phyloP scores from a whole-genome alignment of 2,329 filamentous ascomycete genomes.

The Scedosporium minutisporum region DNA sequence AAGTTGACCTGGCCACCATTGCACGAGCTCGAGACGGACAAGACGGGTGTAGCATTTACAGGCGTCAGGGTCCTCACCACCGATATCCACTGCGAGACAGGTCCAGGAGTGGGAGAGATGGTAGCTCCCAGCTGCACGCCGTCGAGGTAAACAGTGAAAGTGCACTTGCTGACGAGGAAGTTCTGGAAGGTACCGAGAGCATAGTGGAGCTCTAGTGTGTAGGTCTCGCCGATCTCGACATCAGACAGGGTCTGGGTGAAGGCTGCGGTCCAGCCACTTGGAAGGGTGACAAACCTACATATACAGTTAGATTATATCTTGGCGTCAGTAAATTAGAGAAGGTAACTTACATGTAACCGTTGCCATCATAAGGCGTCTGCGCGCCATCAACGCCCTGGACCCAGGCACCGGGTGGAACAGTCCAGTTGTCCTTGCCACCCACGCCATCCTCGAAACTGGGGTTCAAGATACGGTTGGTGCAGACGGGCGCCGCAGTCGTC shows the following conservation, averaged over 20 bases:
- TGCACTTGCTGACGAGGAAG: not conserved
- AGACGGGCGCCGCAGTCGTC: not conserved
- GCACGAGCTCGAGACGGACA: not conserved
- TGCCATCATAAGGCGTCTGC: not conserved
- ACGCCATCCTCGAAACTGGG: not conserved
- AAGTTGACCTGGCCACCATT: not conserved
- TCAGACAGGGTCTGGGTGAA: not conserved
- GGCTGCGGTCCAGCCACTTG: not conserved
- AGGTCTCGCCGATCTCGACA: not conserved
- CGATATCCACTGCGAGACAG: not conserved
- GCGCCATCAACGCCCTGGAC: not conserved
- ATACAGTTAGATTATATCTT: not conserved
- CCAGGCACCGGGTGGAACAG: not conserved
- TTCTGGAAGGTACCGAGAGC: not conserved
- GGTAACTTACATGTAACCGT: not conserved
- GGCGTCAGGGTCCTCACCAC: not conserved
- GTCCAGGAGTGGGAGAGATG: not conserved
- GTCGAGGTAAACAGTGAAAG: not conserved
- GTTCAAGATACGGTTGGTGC: slow-evolving; percentile 1
- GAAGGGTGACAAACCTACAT: slow-evolving; percentile 1
- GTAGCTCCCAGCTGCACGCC: not conserved
- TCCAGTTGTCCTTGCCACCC: not conserved
- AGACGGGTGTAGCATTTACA: not conserved
- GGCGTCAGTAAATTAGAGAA: not conserved
- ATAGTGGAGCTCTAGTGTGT: not conserved